Base-by-base conservation (phyloP, 2,329 filamentous ascomycete genomes). In the Arthroderma sp. region DNA sequence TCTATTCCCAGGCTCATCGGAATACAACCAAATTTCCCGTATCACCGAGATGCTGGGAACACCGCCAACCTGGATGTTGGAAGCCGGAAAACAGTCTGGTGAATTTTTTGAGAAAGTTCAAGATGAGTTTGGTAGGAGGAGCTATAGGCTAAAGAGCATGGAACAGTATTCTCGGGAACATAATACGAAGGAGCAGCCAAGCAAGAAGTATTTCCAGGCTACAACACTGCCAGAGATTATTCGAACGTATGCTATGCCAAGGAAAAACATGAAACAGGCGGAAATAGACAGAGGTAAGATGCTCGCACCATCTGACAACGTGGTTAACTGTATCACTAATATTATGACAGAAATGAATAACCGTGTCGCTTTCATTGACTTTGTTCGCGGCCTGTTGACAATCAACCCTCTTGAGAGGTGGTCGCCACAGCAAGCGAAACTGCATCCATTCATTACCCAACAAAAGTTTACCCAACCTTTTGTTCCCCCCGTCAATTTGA, bases 181-280 rank as follows among this genome's bases (percentile, higher is more conserved):
- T 61, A 84, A 84, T 48, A 91, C 87, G 32, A 98, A 98, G 63
- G 91, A 98, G 65, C 91, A 96, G 63, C 91, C 91, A 22, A 98
- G 91, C 77, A 98, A 98, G 72, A 96, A 96, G 67, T 98, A 98
- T 65, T 98, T 98, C 68, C 85, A 89, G 56, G 87, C 88, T 32
- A 95, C 80, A 36, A 94, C 87, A 1, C 69, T 98, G 43, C 89
- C 89, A 3, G 91, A 98, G 53, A 98, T 98, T 52, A 96, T 98
- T 68, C 86, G 93, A 61, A 87, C 85, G 45, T 98, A 98, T 60
- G 84, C 91, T 4, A 95, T 98, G 89, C 91, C 91, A 40, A 77
- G 91, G 58, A 98, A 98, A 70, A 95, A 95, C 59, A 98, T 98
- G 91, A 98, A 98, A 70, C 87, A 83, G 63, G 84, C 80, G 54